Conservation (phyloP, 164 flowering plant genomes). For the Berberis thunbergii region DNA sequence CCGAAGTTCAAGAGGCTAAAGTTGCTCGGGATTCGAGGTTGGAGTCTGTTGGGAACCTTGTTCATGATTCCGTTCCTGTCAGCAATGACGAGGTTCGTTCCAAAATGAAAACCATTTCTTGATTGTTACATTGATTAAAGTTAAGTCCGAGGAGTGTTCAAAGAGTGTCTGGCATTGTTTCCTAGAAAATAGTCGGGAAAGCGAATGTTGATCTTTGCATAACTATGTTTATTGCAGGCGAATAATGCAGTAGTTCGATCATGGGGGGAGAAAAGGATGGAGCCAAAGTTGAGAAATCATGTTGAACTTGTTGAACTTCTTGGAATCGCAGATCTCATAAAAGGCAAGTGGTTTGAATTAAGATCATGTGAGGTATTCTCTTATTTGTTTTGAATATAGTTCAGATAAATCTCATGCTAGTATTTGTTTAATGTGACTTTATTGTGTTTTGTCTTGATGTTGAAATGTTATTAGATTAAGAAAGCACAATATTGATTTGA, state of each 20-base stretch:
- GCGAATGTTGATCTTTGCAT: no score
- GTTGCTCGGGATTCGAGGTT: conserved; percentile 37
- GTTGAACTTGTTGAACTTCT: conserved; percentile 97
- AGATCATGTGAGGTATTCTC: not conserved
- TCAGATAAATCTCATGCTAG: no score
- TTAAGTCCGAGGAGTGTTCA: no score
- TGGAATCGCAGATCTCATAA: conserved; percentile 78
- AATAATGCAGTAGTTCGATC: conserved; percentile 60
- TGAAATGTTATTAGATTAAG: no score
- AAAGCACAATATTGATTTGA: no score
- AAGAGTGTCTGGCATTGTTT: no score
- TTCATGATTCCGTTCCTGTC: conserved; percentile 89
- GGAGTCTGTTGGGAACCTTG: conserved; percentile 71
- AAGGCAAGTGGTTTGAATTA: conserved; percentile 34
- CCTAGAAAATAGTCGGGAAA: no score
- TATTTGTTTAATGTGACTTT: no score
- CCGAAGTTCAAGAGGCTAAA: conserved; percentile 60
- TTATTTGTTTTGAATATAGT: no score
- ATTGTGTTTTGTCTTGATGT: no score
- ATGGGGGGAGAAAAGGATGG: conserved; percentile 71
- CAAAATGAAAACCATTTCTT: not conserved
- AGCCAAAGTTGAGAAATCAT: conserved; percentile 63
- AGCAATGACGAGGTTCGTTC: conserved; percentile 63
- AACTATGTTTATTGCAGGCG: conserved; percentile 30
- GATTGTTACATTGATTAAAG: no score